These are phyloP conservation scores for Lobosporangium transversale DNA, from an alignment of 192 early-diverging fungal species.

Conservation along the genomic window DNA sequence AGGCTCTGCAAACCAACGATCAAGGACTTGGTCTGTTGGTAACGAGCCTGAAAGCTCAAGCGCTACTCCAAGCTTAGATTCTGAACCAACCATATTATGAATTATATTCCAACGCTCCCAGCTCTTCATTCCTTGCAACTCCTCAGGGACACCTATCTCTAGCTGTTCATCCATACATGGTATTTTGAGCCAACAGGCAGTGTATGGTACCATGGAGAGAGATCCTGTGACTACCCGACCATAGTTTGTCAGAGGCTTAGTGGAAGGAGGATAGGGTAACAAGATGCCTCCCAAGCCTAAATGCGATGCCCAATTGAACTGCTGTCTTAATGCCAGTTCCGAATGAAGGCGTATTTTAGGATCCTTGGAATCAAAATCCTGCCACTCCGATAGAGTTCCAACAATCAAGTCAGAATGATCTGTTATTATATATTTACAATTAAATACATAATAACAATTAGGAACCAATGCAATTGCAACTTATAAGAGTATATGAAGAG, in stretches of 20 bases:
- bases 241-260: slow-evolving; percentile 60
- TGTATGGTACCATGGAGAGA: slow-evolving; percentile 28
- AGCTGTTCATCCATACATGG: slow-evolving; percentile 61
- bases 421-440: too few relatives aligned
- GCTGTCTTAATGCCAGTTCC: slow-evolving; percentile 69
- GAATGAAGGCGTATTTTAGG: slow-evolving; percentile 61
- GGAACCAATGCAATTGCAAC: too few relatives aligned
- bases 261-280: slow-evolving; percentile 54
- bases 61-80: slow-evolving; percentile 71
- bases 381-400: slow-evolving; percentile 66
- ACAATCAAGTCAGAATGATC: slow-evolving; percentile 48
- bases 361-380: slow-evolving; percentile 62
- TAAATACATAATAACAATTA: too few relatives aligned
- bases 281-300: slow-evolving; percentile 70
- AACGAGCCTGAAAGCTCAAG: slow-evolving; percentile 65
- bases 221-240: slow-evolving; percentile 61
- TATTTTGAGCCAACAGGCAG: slow-evolving; percentile 30
- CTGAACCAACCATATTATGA: slow-evolving; percentile 75
- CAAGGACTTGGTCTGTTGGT: slow-evolving; percentile 55
- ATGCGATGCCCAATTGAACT: slow-evolving; percentile 77
- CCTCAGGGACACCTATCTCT: slow-evolving; percentile 13
- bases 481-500: too few relatives aligned
- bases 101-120: slow-evolving; percentile 89
- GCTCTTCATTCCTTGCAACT: slow-evolving; percentile 36
- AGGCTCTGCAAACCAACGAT: slow-evolving; percentile 91